Evolutionary conservation across 345 rosid species (phyloP), one percentile per base, ranked within the genome.

Genomic region (Citrus mangshanensis): DNA sequence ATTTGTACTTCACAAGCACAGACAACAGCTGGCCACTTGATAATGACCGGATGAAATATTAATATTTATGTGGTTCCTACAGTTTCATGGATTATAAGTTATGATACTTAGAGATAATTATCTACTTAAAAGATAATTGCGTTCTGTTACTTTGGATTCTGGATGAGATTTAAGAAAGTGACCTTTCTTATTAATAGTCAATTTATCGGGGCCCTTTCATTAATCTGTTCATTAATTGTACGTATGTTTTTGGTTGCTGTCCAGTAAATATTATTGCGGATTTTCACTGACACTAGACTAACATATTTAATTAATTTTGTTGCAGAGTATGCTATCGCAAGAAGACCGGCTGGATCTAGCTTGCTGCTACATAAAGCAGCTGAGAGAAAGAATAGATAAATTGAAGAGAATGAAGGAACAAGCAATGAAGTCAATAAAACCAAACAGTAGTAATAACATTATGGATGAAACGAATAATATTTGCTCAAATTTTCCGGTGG

Each of bases 291-390:
- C 22, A 54, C 58, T 5, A 54, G 7, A 12, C 4, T 61, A 7
- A 28, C 10, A 5, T 28, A 28, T 63, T 30, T 13, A 4, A 4
- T 30, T 13, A 4, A 1, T 62, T 6, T 54, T 54, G 21, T 68
- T 56, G n/a, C 83, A 82, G 88, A 84, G 87, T 9, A 55, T 35
- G 66, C 4, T 75, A 55, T 85, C 88, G 1, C 92, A 87, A 70
- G 87, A 74, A 40, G 88, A 83, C 25, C 88, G 73, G 62, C 77
- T 88, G 5, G 90, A 84, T n/a, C 76, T 75, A 14, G 92, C 94
- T 4, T 84, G 84, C 22, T 51, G 77, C 32, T 88, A 91, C 72
- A 88, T 91, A 82, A 85, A 70, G 69, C 80, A 83, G 38, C 56
- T 85, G 78, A 83, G 42, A 75, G 83, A 83, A 73, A 85, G 82